phyloP scores from a whole-genome alignment of 202 grass and related monocot genomes.

The Dendrocalamus latiflorus region DNA sequence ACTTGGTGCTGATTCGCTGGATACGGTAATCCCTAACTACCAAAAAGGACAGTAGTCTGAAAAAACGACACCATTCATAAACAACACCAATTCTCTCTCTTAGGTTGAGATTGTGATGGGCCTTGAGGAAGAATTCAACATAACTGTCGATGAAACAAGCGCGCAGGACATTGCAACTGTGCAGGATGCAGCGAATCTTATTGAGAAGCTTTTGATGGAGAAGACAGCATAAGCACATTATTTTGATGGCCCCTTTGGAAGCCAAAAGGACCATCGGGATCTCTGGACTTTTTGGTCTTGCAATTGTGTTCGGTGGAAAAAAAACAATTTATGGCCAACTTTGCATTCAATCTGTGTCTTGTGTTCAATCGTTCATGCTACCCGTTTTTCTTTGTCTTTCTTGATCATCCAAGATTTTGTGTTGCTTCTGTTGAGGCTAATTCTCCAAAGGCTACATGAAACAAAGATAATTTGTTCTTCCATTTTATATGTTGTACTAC shows the following conservation, averaged over 20 bases:
- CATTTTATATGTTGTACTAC: too few relatives aligned
- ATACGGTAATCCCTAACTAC: constrained; percentile 48
- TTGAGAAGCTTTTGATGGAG: constrained; percentile 55
- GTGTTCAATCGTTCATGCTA: too few relatives aligned
- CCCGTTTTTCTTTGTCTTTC: too few relatives aligned
- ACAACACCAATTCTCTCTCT: not conserved
- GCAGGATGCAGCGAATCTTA: constrained; percentile 67
- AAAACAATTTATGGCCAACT: not conserved
- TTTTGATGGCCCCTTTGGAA: too few relatives aligned
- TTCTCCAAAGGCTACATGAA: too few relatives aligned
- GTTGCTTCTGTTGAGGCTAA: too few relatives aligned
- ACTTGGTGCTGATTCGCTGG: constrained; percentile 93
- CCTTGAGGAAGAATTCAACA: constrained; percentile 62
- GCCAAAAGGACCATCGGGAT: too few relatives aligned
- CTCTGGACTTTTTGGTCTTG: too few relatives aligned
- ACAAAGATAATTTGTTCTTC: too few relatives aligned
- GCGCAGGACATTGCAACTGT: constrained; percentile 59
- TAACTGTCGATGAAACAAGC: constrained; percentile 60
- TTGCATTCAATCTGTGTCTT: constrained; percentile 18
- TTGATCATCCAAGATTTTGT: too few relatives aligned
- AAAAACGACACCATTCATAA: not conserved
- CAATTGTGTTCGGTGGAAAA: too few relatives aligned
- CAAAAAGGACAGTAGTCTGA: not conserved
- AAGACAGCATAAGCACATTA: not conserved
- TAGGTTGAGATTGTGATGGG: constrained; percentile 90